phyloP scores from a whole-genome alignment of 2,329 filamentous ascomycete species.

The Venturia oleaginea region DNA sequence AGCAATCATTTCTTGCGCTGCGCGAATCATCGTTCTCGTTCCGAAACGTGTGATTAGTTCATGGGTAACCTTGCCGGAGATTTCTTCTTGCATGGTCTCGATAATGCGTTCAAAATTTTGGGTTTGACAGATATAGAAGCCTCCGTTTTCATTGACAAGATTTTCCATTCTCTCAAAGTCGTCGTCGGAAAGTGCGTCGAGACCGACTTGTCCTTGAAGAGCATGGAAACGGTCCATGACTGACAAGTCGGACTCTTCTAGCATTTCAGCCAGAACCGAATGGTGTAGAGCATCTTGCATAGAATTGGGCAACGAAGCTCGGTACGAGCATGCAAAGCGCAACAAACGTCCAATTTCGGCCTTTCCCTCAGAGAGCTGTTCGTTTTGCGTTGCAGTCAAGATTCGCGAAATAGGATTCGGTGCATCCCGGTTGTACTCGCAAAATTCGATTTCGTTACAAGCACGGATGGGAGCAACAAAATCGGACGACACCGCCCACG shows the following conservation, averaged over 20 bases:
- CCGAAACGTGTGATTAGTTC: conserved; percentile 63
- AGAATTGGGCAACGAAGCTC: not conserved
- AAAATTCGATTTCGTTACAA: conserved; percentile 66
- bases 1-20: conserved; percentile 69
- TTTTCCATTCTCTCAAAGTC: conserved; percentile 63
- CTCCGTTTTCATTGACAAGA: conserved; percentile 55
- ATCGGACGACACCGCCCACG: conserved; percentile 81
- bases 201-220: conserved; percentile 8
- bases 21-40: conserved; percentile 61
- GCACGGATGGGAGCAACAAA: conserved; percentile 68
- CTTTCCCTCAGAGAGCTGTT: conserved; percentile 11
- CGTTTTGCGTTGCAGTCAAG: not conserved
- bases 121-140: conserved; percentile 42
- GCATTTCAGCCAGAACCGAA: conserved; percentile 5
- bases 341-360: conserved; percentile 3
- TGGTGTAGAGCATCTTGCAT: conserved; percentile 4
- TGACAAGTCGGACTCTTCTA: conserved; percentile 3
- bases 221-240: conserved; percentile 8
- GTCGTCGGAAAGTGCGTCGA: conserved; percentile 51
- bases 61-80: conserved; percentile 31
- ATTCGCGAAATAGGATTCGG: not conserved
- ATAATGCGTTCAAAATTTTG: conserved; percentile 39
- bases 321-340: conserved; percentile 1
- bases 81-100: conserved; percentile 18
- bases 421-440: not conserved